Conservation (phyloP, 768 basidiomycete genomes). For the Cubamyces lactineus region DNA sequence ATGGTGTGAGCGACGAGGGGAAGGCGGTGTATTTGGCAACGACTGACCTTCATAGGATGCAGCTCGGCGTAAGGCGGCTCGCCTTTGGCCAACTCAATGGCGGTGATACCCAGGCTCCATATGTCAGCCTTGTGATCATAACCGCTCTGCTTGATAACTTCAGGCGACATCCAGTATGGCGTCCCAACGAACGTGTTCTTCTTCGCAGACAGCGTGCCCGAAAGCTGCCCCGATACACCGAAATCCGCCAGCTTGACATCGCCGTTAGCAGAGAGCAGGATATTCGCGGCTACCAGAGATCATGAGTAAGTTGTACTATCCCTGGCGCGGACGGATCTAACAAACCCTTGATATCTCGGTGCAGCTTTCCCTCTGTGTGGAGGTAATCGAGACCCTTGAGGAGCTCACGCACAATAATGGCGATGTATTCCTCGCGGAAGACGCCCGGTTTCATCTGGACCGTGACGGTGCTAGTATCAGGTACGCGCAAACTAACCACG, state of each 20-base stretch:
- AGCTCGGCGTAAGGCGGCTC: constrained; percentile 98
- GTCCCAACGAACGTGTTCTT: constrained; percentile 99
- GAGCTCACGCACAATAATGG: constrained; percentile 92
- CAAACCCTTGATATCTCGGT: constrained; percentile 98
- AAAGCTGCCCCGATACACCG: constrained; percentile 96
- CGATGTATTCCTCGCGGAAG: constrained; percentile 98
- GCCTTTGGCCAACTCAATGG: constrained; percentile 95
- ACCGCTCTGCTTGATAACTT: constrained; percentile 99
- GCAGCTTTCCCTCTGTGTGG: constrained; percentile 94
- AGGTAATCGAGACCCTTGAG: constrained; percentile 93
- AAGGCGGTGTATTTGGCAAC: background rate
- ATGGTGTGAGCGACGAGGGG: background rate
- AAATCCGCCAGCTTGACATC: constrained; percentile 99
- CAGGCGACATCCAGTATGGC: constrained; percentile 99
- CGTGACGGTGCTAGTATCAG: background rate
- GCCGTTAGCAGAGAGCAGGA: constrained; percentile 87
- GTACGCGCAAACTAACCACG: constrained; percentile 6
- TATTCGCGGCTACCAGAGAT: constrained; percentile 81
- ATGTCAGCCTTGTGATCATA: constrained; percentile 99
- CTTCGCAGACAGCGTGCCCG: constrained; percentile 89
- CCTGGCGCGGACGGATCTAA: background rate
- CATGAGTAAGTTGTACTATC: background rate
- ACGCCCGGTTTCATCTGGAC: constrained; percentile 96
- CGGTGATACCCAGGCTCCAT: constrained; percentile 97
- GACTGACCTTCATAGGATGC: constrained; percentile 97